Base-by-base conservation (phyloP, 2,329 filamentous ascomycete species). In the Tolypocladium sp. region DNA sequence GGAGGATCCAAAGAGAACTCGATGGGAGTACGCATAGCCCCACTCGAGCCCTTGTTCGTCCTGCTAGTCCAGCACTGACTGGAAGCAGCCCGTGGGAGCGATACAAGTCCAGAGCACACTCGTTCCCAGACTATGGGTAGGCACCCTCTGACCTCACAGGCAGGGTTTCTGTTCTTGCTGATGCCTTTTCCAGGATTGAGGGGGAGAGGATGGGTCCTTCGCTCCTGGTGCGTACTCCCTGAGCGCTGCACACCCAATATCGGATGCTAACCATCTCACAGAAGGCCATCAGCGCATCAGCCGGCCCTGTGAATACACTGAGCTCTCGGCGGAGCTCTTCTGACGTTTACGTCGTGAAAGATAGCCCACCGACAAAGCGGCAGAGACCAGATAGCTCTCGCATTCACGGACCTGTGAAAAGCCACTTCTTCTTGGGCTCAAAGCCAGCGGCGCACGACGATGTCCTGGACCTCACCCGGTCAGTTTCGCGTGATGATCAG, bases 91-190 rank as follows among this genome's bases (percentile, higher is more conserved):
- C 71, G 57, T 63, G 69, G 58, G 64, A 64, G 57, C 69, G 73
- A 60, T 76, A 76, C 61, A 60, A 66, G 58, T 76, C 73, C 59
- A 62, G 71, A 60, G 69, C 69, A 62, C 68, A 70, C 65, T 75
- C 72, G 60, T 73, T 74, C 64, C 74, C 74, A 56, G 74, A 76
- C 66, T 77, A 76, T 76, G 74, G 71, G 74, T 76, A 71, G 57
- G 66, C 60, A 59, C 62, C 55, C 54, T 55, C 54, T 42, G 35
- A 7, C 12, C 30, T 6, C 53, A 53, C 37, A 30, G 22, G 7
- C 22, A 33, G 12, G 17, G 0, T 20, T 13, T 10, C 4, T 12
- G 51, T n/a, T 15, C 37, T 51, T 4, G 3, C 17, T 52, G 38
- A 44, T 13, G 40, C 12, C 33, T 10, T 41, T 27, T 9, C 20